Base-by-base conservation (phyloP, 164 flowering plant genomes). In the Magnolia officinalis region DNA sequence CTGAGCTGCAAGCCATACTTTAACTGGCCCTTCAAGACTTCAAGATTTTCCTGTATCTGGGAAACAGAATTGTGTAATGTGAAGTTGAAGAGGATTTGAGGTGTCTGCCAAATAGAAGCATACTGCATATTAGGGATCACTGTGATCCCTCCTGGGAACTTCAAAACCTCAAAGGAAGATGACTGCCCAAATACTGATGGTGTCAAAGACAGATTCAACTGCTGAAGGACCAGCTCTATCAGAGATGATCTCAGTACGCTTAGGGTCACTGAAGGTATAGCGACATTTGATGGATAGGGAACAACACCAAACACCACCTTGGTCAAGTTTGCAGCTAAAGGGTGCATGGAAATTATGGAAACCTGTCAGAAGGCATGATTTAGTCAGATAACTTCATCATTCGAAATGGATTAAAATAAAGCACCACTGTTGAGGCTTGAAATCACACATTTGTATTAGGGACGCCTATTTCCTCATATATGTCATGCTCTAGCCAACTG, bases 261-360 rank as follows among this genome's bases (percentile, higher is more conserved):
- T 69, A 91, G 78, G 79, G 83, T 78, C 65, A 85, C 89, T 63
- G 77, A 76, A 75, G 82, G 84, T 67, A 88, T 87, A 55, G 84
- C 83, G 74, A 50, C 76, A 81, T 85, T 80, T n/a, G 79, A 77
- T 63, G 89, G 91, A 79, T 87, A 85, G 63, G 97, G 80, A 83
- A 91, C 87, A 78, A 89, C 78, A 76, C 93, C 96, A 84, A 93
- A 89, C 72, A 87, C 88, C 81, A 93, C 93, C 77, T 82, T 68
- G 4, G 90, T 93, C 81, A 74, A 82, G 82, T 92, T 89, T 75
- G 89, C 74, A 75, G 67, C 77, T 8, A 74, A 50, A 75, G 81
- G 78, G 76, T 87, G 87, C 90, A 91, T 84, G 52, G 97, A 90
- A 74, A 91, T 75, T 66, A 91, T 82, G 72, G 86, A 85, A 76